Conservation (phyloP, 257 asterid genomes). For the Cordia subcordata region DNA sequence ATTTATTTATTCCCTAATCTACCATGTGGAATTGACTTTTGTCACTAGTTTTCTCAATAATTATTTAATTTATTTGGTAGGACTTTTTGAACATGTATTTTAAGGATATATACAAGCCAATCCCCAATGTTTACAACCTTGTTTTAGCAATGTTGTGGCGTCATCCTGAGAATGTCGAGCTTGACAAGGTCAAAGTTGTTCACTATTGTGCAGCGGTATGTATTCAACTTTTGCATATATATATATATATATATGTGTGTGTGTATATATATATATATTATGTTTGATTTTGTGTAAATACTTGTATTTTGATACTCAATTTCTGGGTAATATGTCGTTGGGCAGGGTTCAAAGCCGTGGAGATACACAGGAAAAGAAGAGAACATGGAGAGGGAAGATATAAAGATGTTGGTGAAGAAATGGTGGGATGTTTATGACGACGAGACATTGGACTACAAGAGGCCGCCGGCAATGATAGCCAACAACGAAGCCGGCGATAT, state of each 20-base stretch:
- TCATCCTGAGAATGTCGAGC: constrained; percentile 45
- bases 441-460: constrained; percentile 7
- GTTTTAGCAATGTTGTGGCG: constrained; percentile 54
- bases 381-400: constrained; percentile 14
- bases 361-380: constrained; percentile 15
- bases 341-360: constrained; percentile 15
- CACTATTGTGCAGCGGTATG: too few species aligned
- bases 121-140: constrained; percentile 38
- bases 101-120: constrained; percentile 30
- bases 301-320: too few species aligned
- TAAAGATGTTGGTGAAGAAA: constrained; percentile 12
- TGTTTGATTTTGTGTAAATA: too few species aligned
- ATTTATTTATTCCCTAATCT: too few species aligned
- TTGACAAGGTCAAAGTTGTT: constrained; percentile 40
- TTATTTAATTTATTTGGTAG: constrained; percentile 23
- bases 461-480: background rate
- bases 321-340: background rate
- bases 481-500: constrained; percentile 7
- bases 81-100: constrained; percentile 52
- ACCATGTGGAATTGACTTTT: too few species aligned
- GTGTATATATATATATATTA: too few species aligned
- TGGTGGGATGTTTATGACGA: constrained; percentile 11
- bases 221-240: too few species aligned
- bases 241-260: too few species aligned
- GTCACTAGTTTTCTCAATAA: too few species aligned